A percentile compares a stretch with the other conserved stretches of the same genome.
Evolutionary conservation across 1,284 basidiomycete genomes (phyloP).

Genomic region (Hemileia vastatrix): DNA sequence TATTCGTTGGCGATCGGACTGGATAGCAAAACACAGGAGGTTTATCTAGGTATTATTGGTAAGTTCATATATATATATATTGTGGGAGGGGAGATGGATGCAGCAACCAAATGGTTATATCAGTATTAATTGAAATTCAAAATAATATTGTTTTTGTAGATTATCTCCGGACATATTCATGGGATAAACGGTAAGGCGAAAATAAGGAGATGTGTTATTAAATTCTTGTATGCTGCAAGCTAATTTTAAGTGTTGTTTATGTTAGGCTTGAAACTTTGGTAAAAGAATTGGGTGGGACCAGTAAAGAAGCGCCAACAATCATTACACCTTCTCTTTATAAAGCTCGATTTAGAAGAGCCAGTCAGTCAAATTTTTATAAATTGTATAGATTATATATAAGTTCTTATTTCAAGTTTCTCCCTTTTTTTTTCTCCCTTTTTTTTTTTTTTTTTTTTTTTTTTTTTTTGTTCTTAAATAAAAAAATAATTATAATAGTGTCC

Average conservation of each 20-base stretch:
- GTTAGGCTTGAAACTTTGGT: constrained; percentile 23
- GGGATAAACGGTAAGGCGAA: constrained; percentile 22
- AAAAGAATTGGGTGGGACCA: constrained; percentile 22
- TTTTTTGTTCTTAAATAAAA: background rate
- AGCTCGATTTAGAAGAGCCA: constrained; percentile 21
- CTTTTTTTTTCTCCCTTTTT: too few relatives aligned
- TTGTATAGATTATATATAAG: background rate
- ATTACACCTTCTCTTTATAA: constrained; percentile 24
- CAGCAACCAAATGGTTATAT: too few relatives aligned
- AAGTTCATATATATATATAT: background rate
- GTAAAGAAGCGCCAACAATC: constrained; percentile 22
- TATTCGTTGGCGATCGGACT: constrained; percentile 95
- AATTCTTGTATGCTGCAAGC: too few relatives aligned
- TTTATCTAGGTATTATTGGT: constrained; percentile 24
- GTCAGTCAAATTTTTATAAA: background rate
- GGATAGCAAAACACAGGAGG: constrained; percentile 47
- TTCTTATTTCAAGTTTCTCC: background rate
- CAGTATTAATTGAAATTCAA: too few relatives aligned
- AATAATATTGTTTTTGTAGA: constrained; percentile 4
- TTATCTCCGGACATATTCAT: constrained; percentile 22
- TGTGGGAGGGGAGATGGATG: too few relatives aligned
- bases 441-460: too few relatives aligned
- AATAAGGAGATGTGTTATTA: too few relatives aligned
- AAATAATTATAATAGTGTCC: constrained; percentile 3
- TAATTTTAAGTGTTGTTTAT: background rate